Evolutionary conservation across 2,329 filamentous ascomycete genomes (phyloP).

Genomic region (Alternaria sp.): DNA sequence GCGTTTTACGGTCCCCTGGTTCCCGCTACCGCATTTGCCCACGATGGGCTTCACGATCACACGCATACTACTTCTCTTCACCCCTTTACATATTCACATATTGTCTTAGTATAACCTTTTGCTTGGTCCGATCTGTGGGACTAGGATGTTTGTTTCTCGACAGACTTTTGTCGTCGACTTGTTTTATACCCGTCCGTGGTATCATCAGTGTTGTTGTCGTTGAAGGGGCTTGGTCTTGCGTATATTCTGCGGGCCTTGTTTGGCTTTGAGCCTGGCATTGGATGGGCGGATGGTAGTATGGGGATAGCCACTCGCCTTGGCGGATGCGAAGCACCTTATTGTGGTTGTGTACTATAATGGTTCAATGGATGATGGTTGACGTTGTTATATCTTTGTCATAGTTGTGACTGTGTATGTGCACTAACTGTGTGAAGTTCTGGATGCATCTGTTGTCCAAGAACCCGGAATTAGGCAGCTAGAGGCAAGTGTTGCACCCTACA

Average conservation of each 20-base stretch:
- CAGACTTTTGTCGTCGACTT: constrained; percentile 1
- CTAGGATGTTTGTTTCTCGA: neutral
- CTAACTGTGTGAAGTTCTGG: too few relatives aligned
- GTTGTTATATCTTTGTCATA: neutral
- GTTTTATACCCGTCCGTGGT: constrained; percentile 16
- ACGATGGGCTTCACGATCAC: constrained; percentile 27
- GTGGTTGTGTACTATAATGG: constrained; percentile 34
- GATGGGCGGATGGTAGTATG: neutral
- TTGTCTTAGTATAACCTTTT: constrained; percentile 21
- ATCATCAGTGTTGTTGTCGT: neutral
- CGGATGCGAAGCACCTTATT: constrained; percentile 6
- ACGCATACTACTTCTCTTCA: constrained; percentile 26
- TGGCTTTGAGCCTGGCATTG: too few relatives aligned
- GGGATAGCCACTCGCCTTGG: constrained; percentile 18
- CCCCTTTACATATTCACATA: constrained; percentile 16
- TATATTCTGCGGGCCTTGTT: neutral
- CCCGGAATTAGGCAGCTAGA: too few relatives aligned
- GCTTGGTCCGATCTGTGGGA: neutral
- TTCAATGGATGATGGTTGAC: constrained; percentile 37
- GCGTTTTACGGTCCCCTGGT: constrained; percentile 9
- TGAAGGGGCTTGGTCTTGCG: neutral
- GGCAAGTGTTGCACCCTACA: too few relatives aligned
- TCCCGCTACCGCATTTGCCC: constrained; percentile 18
- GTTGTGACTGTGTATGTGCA: too few relatives aligned
- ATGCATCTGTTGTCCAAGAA: too few relatives aligned